Evolutionary conservation across 2,329 filamentous ascomycete genomes (phyloP).

Genomic region (Paramyrothecium roridum): DNA sequence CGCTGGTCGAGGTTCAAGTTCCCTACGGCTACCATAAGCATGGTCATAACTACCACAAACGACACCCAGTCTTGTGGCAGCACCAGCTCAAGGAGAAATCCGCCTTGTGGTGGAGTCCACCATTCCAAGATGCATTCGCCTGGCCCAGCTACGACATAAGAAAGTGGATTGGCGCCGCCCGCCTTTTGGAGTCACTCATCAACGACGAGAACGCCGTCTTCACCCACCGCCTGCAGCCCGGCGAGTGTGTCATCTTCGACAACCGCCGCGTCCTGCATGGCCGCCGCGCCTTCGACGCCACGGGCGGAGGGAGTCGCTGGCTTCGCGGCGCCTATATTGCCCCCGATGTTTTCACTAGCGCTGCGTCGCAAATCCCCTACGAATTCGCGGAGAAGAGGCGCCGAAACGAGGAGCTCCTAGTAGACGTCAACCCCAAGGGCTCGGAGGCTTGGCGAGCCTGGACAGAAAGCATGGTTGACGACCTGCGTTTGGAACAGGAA

Average conservation of each 20-base stretch:
- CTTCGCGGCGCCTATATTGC: slow-evolving; percentile 83
- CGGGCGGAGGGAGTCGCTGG: slow-evolving; percentile 66
- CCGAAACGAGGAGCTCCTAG: slow-evolving; percentile 1
- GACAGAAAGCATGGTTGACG: too few relatives aligned
- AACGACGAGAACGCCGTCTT: slow-evolving; percentile 58
- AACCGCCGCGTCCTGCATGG: slow-evolving; percentile 86
- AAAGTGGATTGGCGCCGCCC: slow-evolving; percentile 46
- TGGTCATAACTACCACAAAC: slow-evolving; percentile 58
- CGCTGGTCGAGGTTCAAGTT: slow-evolving; percentile 26
- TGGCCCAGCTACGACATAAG: slow-evolving; percentile 15
- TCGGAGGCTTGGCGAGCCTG: neutral
- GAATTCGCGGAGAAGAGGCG: slow-evolving; percentile 19
- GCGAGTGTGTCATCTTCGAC: slow-evolving; percentile 91
- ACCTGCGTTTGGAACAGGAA: too few relatives aligned
- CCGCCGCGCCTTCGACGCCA: slow-evolving; percentile 66
- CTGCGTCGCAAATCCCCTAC: slow-evolving; percentile 24
- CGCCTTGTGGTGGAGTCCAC: slow-evolving; percentile 65
- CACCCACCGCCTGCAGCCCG: slow-evolving; percentile 70
- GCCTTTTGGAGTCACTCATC: slow-evolving; percentile 55
- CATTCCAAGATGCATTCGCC: slow-evolving; percentile 64
- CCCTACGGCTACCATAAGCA: slow-evolving; percentile 69
- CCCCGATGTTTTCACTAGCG: slow-evolving; percentile 39
- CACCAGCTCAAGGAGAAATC: slow-evolving; percentile 16
- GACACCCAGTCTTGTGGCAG: slow-evolving; percentile 51
- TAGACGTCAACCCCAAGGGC: neutral